phyloP scores from a whole-genome alignment of 176 grass and related monocot genomes.

The Oryza punctata region DNA sequence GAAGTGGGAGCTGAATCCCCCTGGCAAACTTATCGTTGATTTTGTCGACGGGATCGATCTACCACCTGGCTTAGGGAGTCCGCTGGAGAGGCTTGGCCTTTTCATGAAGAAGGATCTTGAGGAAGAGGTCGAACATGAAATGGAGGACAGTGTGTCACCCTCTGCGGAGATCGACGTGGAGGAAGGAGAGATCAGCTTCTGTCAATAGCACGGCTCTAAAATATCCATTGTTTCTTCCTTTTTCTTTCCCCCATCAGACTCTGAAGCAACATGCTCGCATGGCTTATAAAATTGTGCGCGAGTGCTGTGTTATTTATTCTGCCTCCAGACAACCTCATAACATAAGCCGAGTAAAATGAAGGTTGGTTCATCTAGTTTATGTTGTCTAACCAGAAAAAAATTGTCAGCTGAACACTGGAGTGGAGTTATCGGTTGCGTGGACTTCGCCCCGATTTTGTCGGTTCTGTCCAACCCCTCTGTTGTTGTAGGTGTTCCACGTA shows the following conservation, averaged over 20 bases:
- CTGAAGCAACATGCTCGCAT: not conserved
- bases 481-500: not conserved
- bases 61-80: conserved; percentile 46
- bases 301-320: conserved; percentile 20
- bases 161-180: conserved; percentile 46
- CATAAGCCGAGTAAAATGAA: conserved; percentile 13
- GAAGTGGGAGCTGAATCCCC: conserved; percentile 37
- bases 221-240: not conserved
- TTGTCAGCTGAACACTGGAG: not conserved
- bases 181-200: conserved; percentile 64
- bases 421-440: not conserved
- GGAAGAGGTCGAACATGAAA: conserved; percentile 53
- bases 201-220: conserved; percentile 22
- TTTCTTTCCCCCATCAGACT: not conserved
- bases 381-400: conserved; percentile 25
- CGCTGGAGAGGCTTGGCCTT: conserved; percentile 69
- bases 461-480: not conserved
- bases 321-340: conserved; percentile 10
- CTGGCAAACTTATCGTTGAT: conserved; percentile 41
- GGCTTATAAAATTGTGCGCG: conserved; percentile 20
- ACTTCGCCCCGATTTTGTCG: not conserved
- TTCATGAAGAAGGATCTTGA: conserved; percentile 72
- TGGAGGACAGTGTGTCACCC: conserved; percentile 47
- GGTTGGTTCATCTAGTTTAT: not conserved
- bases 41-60: conserved; percentile 52